Base-by-base conservation (phyloP, 2,329 filamentous ascomycete genomes). In the Phyllosticta citribraziliensis region DNA sequence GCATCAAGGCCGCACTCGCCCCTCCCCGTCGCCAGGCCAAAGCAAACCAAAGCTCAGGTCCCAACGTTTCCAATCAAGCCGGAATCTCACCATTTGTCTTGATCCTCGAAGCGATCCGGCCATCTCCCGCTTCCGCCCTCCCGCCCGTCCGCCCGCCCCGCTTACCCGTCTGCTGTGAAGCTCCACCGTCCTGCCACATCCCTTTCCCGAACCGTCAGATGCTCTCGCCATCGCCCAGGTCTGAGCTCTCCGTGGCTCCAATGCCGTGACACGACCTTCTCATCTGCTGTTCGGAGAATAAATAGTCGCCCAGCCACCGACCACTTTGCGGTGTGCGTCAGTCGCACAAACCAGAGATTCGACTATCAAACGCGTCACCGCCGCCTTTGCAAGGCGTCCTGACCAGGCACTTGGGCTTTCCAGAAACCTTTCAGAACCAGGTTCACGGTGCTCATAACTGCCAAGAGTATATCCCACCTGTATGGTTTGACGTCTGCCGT, bases 401-500 rank as follows among this genome's bases (percentile, higher is more conserved):
- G 25, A 24, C 53, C 30, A 24, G 27, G 25, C 58, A 52, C 51
- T 30, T 47, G 52, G 55, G 54, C 54, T 52, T 33, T 27, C 22
- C 33, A 40, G 52, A 50, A 54, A 55, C 33, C 33, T 25, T 19
- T 52, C 53, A 53, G 56, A 60, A 60, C 58, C 58, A 24, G 53
- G 58, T 56, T 30, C 53, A 47, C 53, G 58, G 58, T 60, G 27
- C 25, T 19, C 53, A 14, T 27, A 51, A 17, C 52, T 54, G 52
- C 52, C 20, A 27, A 53, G 33, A 22, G 22, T 56, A 33, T 35
- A 51, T 54, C 40, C 58, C 58, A 52, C 12, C 40, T 40, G 52
- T 17, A 33, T 27, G 58, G 58, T 60, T 54, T 60, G 58, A 60
- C 58, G 55, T 40, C 58, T 60, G 58, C 58, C 52, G 58, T 60